Evolutionary conservation across 2,329 filamentous ascomycete genomes (phyloP), one percentile per base, ranked within the genome.

Genomic region (Paraconiothyrium sp.): DNA sequence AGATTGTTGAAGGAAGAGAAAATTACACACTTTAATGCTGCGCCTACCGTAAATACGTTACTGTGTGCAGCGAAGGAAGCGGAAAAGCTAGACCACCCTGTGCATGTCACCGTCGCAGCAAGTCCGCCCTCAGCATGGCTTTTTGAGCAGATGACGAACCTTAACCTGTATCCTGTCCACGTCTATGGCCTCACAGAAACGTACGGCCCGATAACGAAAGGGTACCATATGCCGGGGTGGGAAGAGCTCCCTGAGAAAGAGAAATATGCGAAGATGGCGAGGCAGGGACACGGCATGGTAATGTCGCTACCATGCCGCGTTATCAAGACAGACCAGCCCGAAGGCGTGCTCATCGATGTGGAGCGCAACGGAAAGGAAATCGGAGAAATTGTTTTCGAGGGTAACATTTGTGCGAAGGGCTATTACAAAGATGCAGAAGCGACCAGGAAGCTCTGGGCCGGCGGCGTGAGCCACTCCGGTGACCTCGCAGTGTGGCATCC

Each of bases 21-120:
- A 7, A 91, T 99, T 66, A 98, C 93, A 0, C 95, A 99, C 79
- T 98, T 96, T 82, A 97, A 94, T 74, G 94, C 94, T 0, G 95
- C 94, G 0, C 95, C 95, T 0, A 99, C 95, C 0, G 95, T 99
- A 56, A 98, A 98, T 77, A 99, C 94, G 0, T 82, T 98, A 0
- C 87, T 99, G 2, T 97, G 95, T 74, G 90, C 90, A 13, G 86
- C 92, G 3, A 85, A 89, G 44, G 90, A 93, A 76, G 94, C 95
- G 2, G 86, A 86, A 67, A 85, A 80, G 51, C 84, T 99, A 0
- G 83, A 88, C 0, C 80, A 88, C 1, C 87, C 89, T 0, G 93
- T 98, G 10, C 86, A 89, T 16, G 95, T 99, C 6, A 97, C 94
- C 0, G 95, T 99, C 3, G 95, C 95, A 2, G 95, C 94, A 1